These are phyloP conservation scores for Escallonia herrerae DNA, from an alignment of 129 eudicot species.

Conservation along the genomic window DNA sequence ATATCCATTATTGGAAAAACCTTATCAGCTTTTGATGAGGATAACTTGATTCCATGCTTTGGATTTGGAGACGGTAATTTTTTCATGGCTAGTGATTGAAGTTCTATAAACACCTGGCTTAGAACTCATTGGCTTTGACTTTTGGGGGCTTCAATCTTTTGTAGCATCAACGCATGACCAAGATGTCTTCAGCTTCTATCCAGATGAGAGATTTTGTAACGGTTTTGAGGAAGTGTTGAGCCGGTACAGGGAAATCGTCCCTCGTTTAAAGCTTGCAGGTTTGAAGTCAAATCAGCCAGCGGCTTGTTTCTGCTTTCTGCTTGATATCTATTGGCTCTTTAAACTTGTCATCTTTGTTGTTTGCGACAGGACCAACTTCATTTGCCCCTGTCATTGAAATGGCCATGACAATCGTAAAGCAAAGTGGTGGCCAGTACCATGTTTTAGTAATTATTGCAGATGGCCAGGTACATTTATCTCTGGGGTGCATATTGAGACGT, in stretches of 20 bases:
- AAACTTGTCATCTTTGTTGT: conserved; percentile 8
- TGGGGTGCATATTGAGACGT: neutral
- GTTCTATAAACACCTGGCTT: neutral
- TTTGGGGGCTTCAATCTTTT: conserved; percentile 10
- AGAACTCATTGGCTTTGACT: neutral
- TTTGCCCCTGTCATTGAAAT: conserved; percentile 94
- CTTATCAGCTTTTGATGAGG: conserved; percentile 87
- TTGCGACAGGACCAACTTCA: conserved; percentile 81
- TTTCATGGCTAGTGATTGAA: conserved; percentile 8
- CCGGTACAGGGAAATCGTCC: conserved; percentile 79
- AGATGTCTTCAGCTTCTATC: conserved; percentile 88
- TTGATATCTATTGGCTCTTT: neutral
- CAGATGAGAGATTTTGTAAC: conserved; percentile 76
- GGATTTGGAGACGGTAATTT: conserved; percentile 98
- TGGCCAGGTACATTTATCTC: conserved; percentile 70
- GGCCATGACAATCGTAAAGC: conserved; percentile 91
- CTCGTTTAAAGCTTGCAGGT: conserved; percentile 94
- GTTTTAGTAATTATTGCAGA: conserved; percentile 88
- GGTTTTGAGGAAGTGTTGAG: conserved; percentile 88
- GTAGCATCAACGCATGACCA: conserved; percentile 96
- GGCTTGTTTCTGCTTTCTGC: conserved; percentile 10
- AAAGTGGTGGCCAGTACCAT: conserved; percentile 95
- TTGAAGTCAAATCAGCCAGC: conserved; percentile 4
- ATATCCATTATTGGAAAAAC: conserved; percentile 93
- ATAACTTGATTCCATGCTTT: conserved; percentile 88